Evolutionary conservation across 192 early-diverging fungal genomes (phyloP).

Genomic region (Piromyces finnis): DNA sequence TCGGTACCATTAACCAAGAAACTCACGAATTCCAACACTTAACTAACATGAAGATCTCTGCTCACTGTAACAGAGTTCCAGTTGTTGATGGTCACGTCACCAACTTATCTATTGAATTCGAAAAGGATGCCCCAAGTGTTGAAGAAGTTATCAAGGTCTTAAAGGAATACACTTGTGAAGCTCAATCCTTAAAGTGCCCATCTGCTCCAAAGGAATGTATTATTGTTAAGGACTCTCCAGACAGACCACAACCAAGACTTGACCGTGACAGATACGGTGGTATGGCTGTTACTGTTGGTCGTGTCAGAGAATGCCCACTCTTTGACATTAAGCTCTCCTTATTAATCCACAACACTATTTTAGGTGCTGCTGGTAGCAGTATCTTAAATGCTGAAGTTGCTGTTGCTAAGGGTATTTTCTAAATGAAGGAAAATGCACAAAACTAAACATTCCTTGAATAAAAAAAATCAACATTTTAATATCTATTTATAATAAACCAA

Average conservation of each 20-base stretch:
- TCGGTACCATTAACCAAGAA: constrained; percentile 44
- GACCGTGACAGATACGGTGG: constrained; percentile 72
- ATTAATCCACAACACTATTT: constrained; percentile 86
- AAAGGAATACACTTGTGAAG: constrained; percentile 58
- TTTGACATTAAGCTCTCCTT: constrained; percentile 84
- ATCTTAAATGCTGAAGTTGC: constrained; percentile 92
- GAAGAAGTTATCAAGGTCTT: constrained; percentile 58
- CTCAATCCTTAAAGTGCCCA: constrained; percentile 53
- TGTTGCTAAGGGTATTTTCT: constrained; percentile 49
- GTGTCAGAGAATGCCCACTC: constrained; percentile 65
- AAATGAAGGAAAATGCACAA: too few relatives aligned
- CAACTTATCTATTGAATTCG: constrained; percentile 76
- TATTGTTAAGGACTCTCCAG: constrained; percentile 35
- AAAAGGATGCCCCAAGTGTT: constrained; percentile 37
- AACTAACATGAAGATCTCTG: constrained; percentile 55
- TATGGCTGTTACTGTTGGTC: constrained; percentile 81
- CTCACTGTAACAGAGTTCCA: constrained; percentile 89
- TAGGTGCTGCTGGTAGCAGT: constrained; percentile 86
- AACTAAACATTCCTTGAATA: too few relatives aligned
- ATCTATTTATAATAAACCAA: too few relatives aligned
- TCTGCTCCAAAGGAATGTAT: constrained; percentile 70
- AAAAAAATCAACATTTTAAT: too few relatives aligned
- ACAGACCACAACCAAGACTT: constrained; percentile 87
- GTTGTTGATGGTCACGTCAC: constrained; percentile 93
- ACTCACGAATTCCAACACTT: constrained; percentile 20